Evolutionary conservation across 2,329 filamentous ascomycete species (phyloP).

Genomic region (Pseudogymnoascus sp.): DNA sequence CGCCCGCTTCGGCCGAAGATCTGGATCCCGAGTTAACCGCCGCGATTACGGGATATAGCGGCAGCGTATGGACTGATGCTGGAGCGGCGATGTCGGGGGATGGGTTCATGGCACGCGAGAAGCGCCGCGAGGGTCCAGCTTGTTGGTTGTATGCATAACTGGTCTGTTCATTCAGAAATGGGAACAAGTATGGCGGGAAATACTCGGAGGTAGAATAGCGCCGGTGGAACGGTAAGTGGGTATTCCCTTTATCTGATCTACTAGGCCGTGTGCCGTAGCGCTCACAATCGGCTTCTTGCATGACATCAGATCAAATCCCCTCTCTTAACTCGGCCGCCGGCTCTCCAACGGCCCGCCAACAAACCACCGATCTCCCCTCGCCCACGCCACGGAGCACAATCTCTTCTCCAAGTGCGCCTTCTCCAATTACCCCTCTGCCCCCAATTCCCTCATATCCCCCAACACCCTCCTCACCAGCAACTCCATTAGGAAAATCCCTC

Average conservation of each 20-base stretch:
- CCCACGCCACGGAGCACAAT: neutral
- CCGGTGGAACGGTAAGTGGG: slow-evolving; percentile 3
- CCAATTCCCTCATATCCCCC: neutral
- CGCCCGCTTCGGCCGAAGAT: neutral
- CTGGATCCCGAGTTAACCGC: neutral
- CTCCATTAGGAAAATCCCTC: slow-evolving; percentile 55
- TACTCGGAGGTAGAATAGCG: neutral
- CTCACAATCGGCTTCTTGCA: neutral
- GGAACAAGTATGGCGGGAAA: neutral
- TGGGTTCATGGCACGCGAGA: neutral
- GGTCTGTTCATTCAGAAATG: neutral
- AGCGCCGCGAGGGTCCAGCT: neutral
- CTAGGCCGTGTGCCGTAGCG: neutral
- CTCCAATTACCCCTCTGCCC: neutral
- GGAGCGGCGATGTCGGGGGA: neutral
- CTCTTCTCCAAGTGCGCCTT: neutral
- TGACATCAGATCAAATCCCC: neutral
- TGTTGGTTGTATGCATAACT: neutral
- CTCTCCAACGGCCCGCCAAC: neutral
- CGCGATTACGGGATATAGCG: neutral
- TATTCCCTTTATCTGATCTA: neutral
- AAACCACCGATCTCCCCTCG: neutral
- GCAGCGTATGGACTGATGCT: neutral
- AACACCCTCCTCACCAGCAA: neutral
- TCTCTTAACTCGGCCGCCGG: neutral